Evolutionary conservation across 2,329 filamentous ascomycete genomes (phyloP), one percentile per base, ranked within the genome.

Genomic region (Scedosporium dehoogii): DNA sequence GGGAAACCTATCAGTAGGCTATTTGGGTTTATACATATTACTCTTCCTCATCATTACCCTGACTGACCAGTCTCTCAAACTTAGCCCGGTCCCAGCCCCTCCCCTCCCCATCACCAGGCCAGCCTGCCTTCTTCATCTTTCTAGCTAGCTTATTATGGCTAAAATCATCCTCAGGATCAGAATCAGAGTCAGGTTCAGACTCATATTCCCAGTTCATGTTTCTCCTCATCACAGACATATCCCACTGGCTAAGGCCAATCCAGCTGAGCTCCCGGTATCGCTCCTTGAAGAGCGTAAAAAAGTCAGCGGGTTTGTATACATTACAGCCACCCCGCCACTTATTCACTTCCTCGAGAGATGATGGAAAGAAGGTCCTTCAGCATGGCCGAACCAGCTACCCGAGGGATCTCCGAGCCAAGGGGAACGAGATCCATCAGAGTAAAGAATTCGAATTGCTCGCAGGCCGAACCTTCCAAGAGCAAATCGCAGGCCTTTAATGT

Each of bases 241-340:
- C 10, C 12, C 14, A 27, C 42, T 6, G 21, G 41, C 38, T 59
- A 59, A 27, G 27, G 29, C 62, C 62, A 10, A 65, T 64, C 59
- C 63, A 65, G 55, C 42, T 51, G 33, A 66, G 23, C 3, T 63
- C 60, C n/a, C 65, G 48, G 29, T 57, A 66, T 14, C 60, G 38
- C 58, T 58, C n/a, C 56, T 66, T 65, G 60, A 55, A 65, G 27
- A 63, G 33, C 6, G 33, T 33, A 42, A 66, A 65, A 27, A 65
- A 64, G 14, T 65, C 58, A 14, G 63, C 63, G 0, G 65, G 63
- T n/a, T 51, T 41, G 58, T 66, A 62, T 27, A 66, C 63, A n/a
- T 63, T 64, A 29, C 56, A 42, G 1, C 58, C 65, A 25, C 5
- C 25, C 5, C 41, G 53, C 61, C 56, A 60, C 14, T 48, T 23